These are phyloP conservation scores for Agaricus sinodeliciosus DNA, from an alignment of 768 basidiomycete species.

Conservation along the genomic window DNA sequence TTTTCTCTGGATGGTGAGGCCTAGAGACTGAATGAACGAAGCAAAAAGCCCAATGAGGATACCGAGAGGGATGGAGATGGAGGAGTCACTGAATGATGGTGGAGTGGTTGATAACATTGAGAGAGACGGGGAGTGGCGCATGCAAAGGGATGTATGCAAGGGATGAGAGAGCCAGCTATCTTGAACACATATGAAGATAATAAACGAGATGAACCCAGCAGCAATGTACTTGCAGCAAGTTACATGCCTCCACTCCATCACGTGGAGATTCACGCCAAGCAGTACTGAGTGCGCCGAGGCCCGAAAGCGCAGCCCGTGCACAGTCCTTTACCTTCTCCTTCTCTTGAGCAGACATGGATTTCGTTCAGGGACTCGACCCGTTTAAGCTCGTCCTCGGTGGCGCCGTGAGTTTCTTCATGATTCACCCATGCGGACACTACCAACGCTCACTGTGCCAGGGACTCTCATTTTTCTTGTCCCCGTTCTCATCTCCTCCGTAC, in stretches of 20 bases:
- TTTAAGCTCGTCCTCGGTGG: slow-evolving; percentile 59
- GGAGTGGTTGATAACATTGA: background rate
- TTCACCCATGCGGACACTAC: background rate
- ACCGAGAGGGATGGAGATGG: slow-evolving; percentile 43
- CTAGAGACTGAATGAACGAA: slow-evolving; percentile 84
- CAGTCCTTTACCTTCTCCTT: background rate
- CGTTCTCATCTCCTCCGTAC: slow-evolving; percentile 58
- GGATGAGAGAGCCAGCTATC: background rate
- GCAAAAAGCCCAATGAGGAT: slow-evolving; percentile 67
- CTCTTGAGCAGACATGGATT: slow-evolving; percentile 42
- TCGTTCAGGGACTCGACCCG: slow-evolving; percentile 65
- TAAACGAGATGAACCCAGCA: background rate
- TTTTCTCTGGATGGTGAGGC: slow-evolving; percentile 89
- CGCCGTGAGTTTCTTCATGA: slow-evolving; percentile 42
- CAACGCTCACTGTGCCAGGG: slow-evolving; percentile 28
- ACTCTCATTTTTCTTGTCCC: slow-evolving; percentile 51
- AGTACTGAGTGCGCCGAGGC: too few relatives aligned
- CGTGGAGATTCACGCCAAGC: background rate
- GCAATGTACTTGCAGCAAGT: background rate
- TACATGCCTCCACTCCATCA: background rate
- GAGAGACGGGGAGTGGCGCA: background rate
- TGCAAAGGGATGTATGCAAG: background rate
- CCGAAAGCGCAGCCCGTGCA: slow-evolving; percentile 3
- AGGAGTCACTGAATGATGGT: slow-evolving; percentile 5
- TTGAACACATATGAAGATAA: slow-evolving; percentile 3